Evolutionary conservation across 2,329 filamentous ascomycete genomes (phyloP), one percentile per base, ranked within the genome.

Genomic region (Colletotrichum lupini): DNA sequence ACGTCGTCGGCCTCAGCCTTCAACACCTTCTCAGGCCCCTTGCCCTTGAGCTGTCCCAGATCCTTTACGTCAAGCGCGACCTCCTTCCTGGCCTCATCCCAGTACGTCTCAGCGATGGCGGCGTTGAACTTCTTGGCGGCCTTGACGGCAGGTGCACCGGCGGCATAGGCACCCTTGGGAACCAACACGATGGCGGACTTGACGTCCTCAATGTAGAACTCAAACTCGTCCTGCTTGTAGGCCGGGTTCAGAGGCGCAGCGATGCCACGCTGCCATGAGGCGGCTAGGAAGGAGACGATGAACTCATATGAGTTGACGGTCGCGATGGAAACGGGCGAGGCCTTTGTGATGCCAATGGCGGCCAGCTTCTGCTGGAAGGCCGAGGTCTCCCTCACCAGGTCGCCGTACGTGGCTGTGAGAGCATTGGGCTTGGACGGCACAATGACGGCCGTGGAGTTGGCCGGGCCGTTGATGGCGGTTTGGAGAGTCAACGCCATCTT

Each of bases 121-220:
- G 94, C 93, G 73, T 93, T 89, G 85, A 94, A 95, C 85, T 92
- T 94, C 78, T 90, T 87, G 8, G 94, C 94, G 0, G 94, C 94
- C 79, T 91, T 89, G 32, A 97, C 93, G 30, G 93, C 94, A 14
- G 93, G 89, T 11, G 90, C 91, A 80, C 92, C 86, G 76, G 91
- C 87, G 12, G 87, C 86, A 78, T 91, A 93, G 16, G 92, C 90
- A 19, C 93, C 94, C 77, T 87, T 87, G 14, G 94, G 94, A 11
- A 97, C 92, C 46, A 97, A 86, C 37, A 95, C 90, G 72, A 97
- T 85, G 42, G 92, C 92, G 5, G 94, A 96, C 80, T 92, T 94
- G 77, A 97, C 87, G 80, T 97, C 94, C 76, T 95, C 92, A 79
- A 97, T 96, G 83, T 97, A 97, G 83, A 97, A 97, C 81, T 97